A percentile compares a stretch with the other conserved stretches of the same genome.
These are phyloP conservation scores for Schizophyllum amplum DNA, from an alignment of 1,284 basidiomycete species.

Conservation along the genomic window DNA sequence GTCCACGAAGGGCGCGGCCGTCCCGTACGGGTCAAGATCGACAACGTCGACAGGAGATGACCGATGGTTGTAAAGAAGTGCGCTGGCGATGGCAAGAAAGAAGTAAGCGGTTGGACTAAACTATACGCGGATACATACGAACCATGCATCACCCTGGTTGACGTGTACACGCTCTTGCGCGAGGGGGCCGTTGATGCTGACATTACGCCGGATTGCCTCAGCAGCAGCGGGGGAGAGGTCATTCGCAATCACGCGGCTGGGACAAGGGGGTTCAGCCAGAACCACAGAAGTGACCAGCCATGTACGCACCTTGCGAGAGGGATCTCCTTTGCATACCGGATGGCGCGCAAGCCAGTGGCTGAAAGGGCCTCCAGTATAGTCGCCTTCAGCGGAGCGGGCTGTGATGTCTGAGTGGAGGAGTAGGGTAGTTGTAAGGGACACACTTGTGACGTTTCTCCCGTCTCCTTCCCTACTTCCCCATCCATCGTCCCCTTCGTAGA, in stretches of 20 bases:
- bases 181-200: constrained; percentile 77
- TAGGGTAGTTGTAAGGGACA: constrained; percentile 2
- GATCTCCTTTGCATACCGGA: constrained; percentile 97
- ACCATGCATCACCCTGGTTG: constrained; percentile 95
- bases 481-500: constrained; percentile 25
- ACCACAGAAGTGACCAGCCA: constrained; percentile 7
- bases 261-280: not conserved
- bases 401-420: constrained; percentile 13
- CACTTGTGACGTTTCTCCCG: constrained; percentile 5
- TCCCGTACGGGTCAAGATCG: constrained; percentile 97
- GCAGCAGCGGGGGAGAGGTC: constrained; percentile 83
- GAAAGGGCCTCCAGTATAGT: constrained; percentile 92
- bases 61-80: constrained; percentile 89
- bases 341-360: constrained; percentile 91
- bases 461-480: constrained; percentile 41
- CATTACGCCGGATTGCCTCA: constrained; percentile 83
- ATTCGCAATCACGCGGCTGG: constrained; percentile 87
- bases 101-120: not conserved
- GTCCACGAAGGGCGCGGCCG: constrained; percentile 95
- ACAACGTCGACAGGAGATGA: constrained; percentile 82
- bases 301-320: constrained; percentile 70
- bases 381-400: constrained; percentile 60
- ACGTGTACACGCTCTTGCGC: constrained; percentile 28
- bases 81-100: constrained; percentile 32
- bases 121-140: too few species aligned